Evolutionary conservation across 2,329 filamentous ascomycete genomes (phyloP).

Genomic region (Cladobotryum protrusum): DNA sequence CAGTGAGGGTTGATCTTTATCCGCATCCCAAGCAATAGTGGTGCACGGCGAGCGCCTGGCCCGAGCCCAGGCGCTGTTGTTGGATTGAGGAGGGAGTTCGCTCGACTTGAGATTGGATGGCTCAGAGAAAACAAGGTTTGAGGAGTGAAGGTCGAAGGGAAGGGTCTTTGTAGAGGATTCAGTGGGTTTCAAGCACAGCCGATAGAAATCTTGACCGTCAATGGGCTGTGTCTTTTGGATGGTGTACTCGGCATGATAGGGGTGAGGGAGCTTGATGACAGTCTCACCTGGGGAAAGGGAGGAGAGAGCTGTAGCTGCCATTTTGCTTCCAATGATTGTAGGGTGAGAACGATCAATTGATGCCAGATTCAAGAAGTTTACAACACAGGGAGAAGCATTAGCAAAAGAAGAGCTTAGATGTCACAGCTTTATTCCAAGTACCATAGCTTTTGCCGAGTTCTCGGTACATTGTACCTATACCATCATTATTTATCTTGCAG

Average conservation of each 20-base stretch:
- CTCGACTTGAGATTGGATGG: slow-evolving; percentile 42
- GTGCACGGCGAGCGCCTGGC: slow-evolving; percentile 47
- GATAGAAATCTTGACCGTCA: slow-evolving; percentile 22
- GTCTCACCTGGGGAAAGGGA: slow-evolving; percentile 29
- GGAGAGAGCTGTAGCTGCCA: slow-evolving; percentile 22
- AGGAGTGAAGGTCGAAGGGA: slow-evolving; percentile 26
- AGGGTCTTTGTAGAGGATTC: slow-evolving; percentile 21
- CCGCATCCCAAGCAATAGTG: slow-evolving; percentile 37
- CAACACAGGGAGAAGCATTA: too few relatives aligned
- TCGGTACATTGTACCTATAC: too few relatives aligned
- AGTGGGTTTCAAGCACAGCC: slow-evolving; percentile 26
- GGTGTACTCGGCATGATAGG: slow-evolving; percentile 41
- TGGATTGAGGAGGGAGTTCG: slow-evolving; percentile 42
- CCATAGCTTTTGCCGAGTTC: too few relatives aligned
- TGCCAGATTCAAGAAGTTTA: too few relatives aligned
- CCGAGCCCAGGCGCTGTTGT: slow-evolving; percentile 52
- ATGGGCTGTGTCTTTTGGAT: slow-evolving; percentile 28
- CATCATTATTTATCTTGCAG: too few relatives aligned
- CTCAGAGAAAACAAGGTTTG: slow-evolving; percentile 38
- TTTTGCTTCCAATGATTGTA: slow-evolving; percentile 7
- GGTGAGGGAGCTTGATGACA: slow-evolving; percentile 43
- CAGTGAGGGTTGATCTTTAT: slow-evolving; percentile 33
- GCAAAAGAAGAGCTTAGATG: too few relatives aligned
- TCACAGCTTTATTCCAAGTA: too few relatives aligned
- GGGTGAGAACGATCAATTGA: too few relatives aligned